These are phyloP conservation scores for Beauveria caledonica DNA, from an alignment of 2,329 filamentous ascomycete genomes.

Conservation along the genomic window DNA sequence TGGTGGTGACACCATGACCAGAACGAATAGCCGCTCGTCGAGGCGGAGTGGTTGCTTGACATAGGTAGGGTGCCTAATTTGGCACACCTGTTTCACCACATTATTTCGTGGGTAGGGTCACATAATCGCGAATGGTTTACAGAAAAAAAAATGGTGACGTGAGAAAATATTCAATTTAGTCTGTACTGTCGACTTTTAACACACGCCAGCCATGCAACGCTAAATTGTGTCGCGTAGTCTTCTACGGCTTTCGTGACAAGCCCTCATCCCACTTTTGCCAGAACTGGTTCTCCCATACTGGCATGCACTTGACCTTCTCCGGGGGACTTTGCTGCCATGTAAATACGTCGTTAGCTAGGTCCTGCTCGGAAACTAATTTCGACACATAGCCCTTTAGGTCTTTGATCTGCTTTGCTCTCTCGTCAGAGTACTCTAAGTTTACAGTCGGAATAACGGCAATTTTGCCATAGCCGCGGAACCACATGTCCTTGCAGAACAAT, in stretches of 20 bases:
- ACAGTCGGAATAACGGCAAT: conserved; percentile 49
- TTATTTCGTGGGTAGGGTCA: too few relatives aligned
- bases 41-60: too few relatives aligned
- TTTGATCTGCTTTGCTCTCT: conserved; percentile 38
- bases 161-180: too few relatives aligned
- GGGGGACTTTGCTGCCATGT: conserved; percentile 38
- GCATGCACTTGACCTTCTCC: conserved; percentile 39
- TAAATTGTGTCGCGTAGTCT: background rate
- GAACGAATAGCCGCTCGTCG: too few relatives aligned
- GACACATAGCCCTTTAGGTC: conserved; percentile 40
- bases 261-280: conserved; percentile 35
- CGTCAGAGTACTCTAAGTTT: conserved; percentile 46
- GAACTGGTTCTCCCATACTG: conserved; percentile 30
- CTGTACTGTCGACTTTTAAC: too few relatives aligned
- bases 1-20: background rate
- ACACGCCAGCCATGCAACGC: too few relatives aligned
- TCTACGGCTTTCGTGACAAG: background rate
- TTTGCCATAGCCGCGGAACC: conserved; percentile 38
- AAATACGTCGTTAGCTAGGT: conserved; percentile 25
- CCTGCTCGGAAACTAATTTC: conserved; percentile 24
- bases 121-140: too few relatives aligned
- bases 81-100: too few relatives aligned
- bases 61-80: too few relatives aligned
- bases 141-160: too few relatives aligned
- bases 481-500: conserved; percentile 50